Percentiles rank a stretch among this genome's conserved stretches.
Evolutionary conservation across 805 yeast species (phyloP).

Genomic region (Candida sphagnicola): DNA sequence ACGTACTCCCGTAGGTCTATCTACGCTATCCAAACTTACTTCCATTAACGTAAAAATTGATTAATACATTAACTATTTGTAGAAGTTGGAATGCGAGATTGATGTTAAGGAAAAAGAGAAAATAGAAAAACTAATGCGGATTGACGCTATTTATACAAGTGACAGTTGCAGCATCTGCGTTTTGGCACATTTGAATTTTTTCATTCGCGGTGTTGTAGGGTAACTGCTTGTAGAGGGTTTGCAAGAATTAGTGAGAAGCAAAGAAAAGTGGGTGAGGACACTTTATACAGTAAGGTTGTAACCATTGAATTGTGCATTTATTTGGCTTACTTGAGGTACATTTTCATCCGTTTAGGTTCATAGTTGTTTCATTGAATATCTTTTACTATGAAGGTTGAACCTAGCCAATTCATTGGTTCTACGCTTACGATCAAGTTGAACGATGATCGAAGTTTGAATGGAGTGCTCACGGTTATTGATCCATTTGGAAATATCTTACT

Average conservation of each 20-base stretch:
- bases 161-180: too few relatives aligned
- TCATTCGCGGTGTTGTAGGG: too few relatives aligned
- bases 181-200: too few relatives aligned
- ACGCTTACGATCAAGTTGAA: slow-evolving; percentile 21
- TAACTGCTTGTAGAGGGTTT: neutral
- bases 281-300: too few relatives aligned
- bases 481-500: slow-evolving; percentile 40
- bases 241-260: neutral
- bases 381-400: neutral
- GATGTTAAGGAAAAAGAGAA: slow-evolving; percentile 24
- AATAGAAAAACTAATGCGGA: neutral
- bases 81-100: slow-evolving; percentile 35
- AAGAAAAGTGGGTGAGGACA: too few relatives aligned
- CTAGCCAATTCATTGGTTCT: slow-evolving; percentile 29
- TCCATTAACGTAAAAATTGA: slow-evolving; percentile 13
- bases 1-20: slow-evolving; percentile 40
- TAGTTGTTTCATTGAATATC: too few relatives aligned
- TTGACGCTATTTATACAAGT: neutral
- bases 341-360: too few relatives aligned
- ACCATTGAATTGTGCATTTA: too few relatives aligned
- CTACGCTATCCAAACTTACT: slow-evolving; percentile 31
- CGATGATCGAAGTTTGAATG: slow-evolving; percentile 33
- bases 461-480: slow-evolving; percentile 37
- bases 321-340: too few relatives aligned
- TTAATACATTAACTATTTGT: slow-evolving; percentile 12